Evolutionary conservation across 2,329 filamentous ascomycete genomes (phyloP).

Genomic region (Epichloe baconii): DNA sequence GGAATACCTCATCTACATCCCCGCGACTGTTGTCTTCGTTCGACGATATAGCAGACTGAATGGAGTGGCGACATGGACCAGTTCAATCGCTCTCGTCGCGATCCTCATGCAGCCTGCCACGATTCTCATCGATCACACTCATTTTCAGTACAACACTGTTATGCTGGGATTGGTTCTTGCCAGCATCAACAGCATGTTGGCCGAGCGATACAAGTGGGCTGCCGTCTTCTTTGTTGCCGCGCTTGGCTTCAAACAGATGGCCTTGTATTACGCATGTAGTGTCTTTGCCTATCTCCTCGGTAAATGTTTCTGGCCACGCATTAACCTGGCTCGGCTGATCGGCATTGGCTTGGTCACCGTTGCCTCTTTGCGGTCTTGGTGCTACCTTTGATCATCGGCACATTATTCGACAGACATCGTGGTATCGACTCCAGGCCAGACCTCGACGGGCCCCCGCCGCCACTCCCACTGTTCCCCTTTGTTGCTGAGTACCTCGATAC

Average conservation of each 20-base stretch:
- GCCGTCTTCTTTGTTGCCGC: constrained; percentile 88
- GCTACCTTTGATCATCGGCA: constrained; percentile 60
- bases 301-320: constrained; percentile 62
- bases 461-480: constrained; percentile 48
- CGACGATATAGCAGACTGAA: constrained; percentile 66
- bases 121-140: constrained; percentile 88
- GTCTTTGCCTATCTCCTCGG: constrained; percentile 88
- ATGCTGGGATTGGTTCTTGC: constrained; percentile 89
- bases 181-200: constrained; percentile 77
- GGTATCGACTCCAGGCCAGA: constrained; percentile 46
- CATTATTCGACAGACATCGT: constrained; percentile 53
- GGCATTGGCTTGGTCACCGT: constrained; percentile 63
- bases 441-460: constrained; percentile 42
- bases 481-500: constrained; percentile 47
- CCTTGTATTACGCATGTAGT: constrained; percentile 86
- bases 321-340: constrained; percentile 56
- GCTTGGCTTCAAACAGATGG: constrained; percentile 99
- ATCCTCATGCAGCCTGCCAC: constrained; percentile 85
- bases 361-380: constrained; percentile 58
- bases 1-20: constrained; percentile 82
- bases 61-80: constrained; percentile 68
- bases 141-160: constrained; percentile 96
- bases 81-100: constrained; percentile 73
- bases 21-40: constrained; percentile 73
- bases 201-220: constrained; percentile 73